Percentiles rank a stretch among this genome's conserved stretches.
Conservation (phyloP, 108 stramenopile species). For the Nitzschia palea region DNA sequence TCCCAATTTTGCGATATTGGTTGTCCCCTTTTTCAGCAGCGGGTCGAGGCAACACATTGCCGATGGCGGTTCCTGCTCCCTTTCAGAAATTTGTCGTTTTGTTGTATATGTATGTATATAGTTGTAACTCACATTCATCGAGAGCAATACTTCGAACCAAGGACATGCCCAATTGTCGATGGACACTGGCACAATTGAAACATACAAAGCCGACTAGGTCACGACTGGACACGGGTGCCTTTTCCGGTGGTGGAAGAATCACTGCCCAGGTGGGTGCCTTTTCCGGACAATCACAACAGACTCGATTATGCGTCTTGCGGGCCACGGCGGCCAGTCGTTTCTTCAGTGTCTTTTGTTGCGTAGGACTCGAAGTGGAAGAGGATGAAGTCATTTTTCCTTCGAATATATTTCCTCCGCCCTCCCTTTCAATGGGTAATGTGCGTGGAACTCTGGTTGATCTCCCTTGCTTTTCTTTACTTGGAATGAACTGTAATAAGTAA, state of each 20-base stretch:
- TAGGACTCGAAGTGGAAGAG: too few species aligned
- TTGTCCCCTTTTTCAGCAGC: too few species aligned
- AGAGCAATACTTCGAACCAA: constrained; percentile 82
- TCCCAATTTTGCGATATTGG: too few species aligned
- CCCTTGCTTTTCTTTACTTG: too few species aligned
- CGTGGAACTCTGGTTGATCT: too few species aligned
- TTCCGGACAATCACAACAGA: constrained; percentile 83
- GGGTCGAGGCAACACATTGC: too few species aligned
- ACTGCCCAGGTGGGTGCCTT: constrained; percentile 90
- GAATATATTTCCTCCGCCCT: too few species aligned
- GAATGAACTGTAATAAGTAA: too few species aligned
- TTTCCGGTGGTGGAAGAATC: constrained; percentile 56
- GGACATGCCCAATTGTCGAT: constrained; percentile 86
- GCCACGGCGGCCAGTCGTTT: constrained; percentile 20
- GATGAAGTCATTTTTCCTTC: not conserved
- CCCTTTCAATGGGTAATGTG: too few species aligned
- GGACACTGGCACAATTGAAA: constrained; percentile 90
- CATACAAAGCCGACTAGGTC: constrained; percentile 88
- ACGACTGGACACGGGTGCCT: constrained; percentile 42
- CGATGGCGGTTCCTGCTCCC: too few species aligned
- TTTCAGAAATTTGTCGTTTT: too few species aligned
- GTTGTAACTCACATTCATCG: constrained; percentile 46
- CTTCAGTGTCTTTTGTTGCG: not conserved
- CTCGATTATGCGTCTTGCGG: constrained; percentile 41
- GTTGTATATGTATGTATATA: too few species aligned